Evolutionary conservation across 352 stramenopile species (phyloP), one percentile per base, ranked within the genome.

Genomic region (Paralagenidium karlingii): DNA sequence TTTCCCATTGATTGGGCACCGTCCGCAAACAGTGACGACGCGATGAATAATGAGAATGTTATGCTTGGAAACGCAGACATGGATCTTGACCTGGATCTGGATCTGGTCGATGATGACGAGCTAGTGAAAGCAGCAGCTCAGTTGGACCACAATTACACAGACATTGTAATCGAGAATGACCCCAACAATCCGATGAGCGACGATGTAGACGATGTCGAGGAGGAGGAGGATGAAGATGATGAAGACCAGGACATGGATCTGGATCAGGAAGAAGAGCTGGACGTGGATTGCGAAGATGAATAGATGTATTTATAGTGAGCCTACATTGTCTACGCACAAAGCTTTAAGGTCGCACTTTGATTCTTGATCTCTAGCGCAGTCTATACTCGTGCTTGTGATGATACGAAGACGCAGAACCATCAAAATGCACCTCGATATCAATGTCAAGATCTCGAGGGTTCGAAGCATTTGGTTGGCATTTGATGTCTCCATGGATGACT

Each of bases 1-100:
- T 98, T 98, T 70, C 85, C 86, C 8, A 99, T 99, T 62, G 77
- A 96, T 46, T 99, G 95, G 95, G 82, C 78, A 26, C 70, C 74
- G 1, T 68, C 75, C 1, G 51, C 63, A 8, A 53, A 55, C 52
- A 58, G 66, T 22, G 33, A 58, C n/a, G 71, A 75, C 36, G 49
- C 57, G 4, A 66, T 60, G 46, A 50, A 63, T 39, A 40, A 58
- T 18, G 90, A 51, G 54, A 8, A 25, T 33, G 8, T 46, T 36
- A 28, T 40, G 34, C 38, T 47, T 37, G 38, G 34, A 28, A 47
- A 26, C 16, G 26, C 18, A 4, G 34, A 15, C 15, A 46, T 38
- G 27, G 44, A 53, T 20, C 60, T 49, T 24, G 61, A 76, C 20
- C 37, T 82, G 13, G 61, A 77, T 12, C 68, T 76, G 60, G 68